These are phyloP conservation scores for Pseudocercospora pini-densiflorae DNA, from an alignment of 2,329 filamentous ascomycete species.

Conservation along the genomic window DNA sequence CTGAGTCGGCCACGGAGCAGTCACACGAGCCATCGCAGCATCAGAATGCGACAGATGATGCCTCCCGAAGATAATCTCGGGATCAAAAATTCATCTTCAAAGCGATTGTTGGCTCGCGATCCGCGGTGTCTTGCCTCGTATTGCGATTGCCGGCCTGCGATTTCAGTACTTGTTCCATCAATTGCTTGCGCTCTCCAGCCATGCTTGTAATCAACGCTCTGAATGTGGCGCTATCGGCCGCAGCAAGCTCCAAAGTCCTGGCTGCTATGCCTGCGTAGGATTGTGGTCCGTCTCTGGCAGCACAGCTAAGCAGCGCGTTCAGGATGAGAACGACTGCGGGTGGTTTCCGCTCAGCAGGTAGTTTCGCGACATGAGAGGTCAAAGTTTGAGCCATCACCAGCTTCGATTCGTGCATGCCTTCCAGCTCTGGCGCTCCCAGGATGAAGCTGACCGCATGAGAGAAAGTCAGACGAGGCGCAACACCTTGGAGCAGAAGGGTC, in stretches of 20 bases:
- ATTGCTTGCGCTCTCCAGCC: constrained; percentile 69
- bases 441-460: constrained; percentile 78
- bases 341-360: constrained; percentile 45
- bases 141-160: constrained; percentile 47
- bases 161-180: constrained; percentile 71
- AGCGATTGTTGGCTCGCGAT: constrained; percentile 76
- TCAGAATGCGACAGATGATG: not conserved
- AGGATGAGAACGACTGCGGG: constrained; percentile 73
- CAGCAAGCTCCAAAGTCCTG: constrained; percentile 79
- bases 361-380: constrained; percentile 67
- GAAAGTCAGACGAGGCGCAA: constrained; percentile 68
- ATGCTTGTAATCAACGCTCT: constrained; percentile 73
- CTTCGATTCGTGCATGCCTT: constrained; percentile 80
- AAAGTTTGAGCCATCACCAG: constrained; percentile 74
- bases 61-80: not conserved
- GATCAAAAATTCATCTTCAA: constrained; percentile 84
- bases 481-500: constrained; percentile 77
- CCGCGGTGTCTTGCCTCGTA: constrained; percentile 48
- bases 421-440: constrained; percentile 63
- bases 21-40: not conserved
- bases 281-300: constrained; percentile 59
- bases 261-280: constrained; percentile 74
- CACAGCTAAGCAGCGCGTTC: constrained; percentile 75
- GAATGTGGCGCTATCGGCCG: constrained; percentile 74
- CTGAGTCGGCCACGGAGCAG: not conserved